phyloP scores from a whole-genome alignment of 2,329 filamentous ascomycete species.

The Dactylellina drechsleri region DNA sequence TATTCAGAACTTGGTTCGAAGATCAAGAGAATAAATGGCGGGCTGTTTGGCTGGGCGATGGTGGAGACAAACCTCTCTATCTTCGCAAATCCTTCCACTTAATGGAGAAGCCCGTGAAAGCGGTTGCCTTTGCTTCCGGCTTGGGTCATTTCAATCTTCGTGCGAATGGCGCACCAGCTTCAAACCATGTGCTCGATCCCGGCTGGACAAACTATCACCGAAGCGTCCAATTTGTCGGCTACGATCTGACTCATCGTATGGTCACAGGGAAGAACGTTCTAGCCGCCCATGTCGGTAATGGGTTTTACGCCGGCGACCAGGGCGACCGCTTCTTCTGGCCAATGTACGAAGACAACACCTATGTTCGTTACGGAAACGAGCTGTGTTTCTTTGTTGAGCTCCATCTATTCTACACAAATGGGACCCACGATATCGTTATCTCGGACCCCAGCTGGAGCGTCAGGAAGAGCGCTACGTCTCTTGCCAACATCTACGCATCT shows the following conservation, averaged over 20 bases:
- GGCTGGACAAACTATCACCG: constrained; percentile 63
- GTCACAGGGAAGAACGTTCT: constrained; percentile 60
- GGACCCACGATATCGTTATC: constrained; percentile 60
- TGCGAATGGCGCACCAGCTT: constrained; percentile 61
- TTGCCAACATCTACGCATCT: constrained; percentile 63
- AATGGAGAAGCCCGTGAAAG: too few relatives aligned
- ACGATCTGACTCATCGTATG: constrained; percentile 62
- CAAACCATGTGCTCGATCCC: constrained; percentile 61
- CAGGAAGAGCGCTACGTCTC: constrained; percentile 62
- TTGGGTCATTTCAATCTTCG: constrained; percentile 59
- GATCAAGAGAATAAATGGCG: constrained; percentile 52
- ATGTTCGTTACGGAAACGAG: constrained; percentile 62
- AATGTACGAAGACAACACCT: constrained; percentile 63
- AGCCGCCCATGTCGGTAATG: constrained; percentile 63
- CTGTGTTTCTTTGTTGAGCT: constrained; percentile 63
- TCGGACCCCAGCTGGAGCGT: constrained; percentile 62
- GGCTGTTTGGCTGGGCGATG: too few relatives aligned
- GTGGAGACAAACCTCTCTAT: too few relatives aligned
- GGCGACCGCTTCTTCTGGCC: constrained; percentile 64
- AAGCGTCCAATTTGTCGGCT: constrained; percentile 63
- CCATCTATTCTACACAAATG: constrained; percentile 62
- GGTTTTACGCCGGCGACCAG: constrained; percentile 64
- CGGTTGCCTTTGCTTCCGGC: too few relatives aligned
- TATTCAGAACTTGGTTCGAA: constrained; percentile 64
- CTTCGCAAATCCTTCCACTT: too few relatives aligned